Evolutionary conservation across 1,284 basidiomycete species (phyloP).

Genomic region (Vanrija sp.): DNA sequence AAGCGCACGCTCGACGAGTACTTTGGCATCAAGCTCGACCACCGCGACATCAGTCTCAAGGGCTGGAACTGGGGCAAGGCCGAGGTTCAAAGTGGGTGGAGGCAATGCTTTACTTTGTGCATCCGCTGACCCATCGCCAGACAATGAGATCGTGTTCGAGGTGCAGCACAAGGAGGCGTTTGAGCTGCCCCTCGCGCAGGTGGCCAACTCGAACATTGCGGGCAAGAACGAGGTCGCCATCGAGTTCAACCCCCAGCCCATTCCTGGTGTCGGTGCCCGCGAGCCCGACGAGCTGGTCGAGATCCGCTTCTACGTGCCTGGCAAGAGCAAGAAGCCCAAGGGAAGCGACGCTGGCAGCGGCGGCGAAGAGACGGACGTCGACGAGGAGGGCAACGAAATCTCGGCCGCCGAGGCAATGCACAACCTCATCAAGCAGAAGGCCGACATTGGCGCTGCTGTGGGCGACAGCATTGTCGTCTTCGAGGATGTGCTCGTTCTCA

Average conservation of each 20-base stretch:
- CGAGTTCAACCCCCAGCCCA: slow-evolving; percentile 68
- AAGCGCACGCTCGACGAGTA: slow-evolving; percentile 73
- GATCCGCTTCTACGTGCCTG: slow-evolving; percentile 94
- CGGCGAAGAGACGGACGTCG: slow-evolving; percentile 52
- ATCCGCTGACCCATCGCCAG: slow-evolving; percentile 51
- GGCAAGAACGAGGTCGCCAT: slow-evolving; percentile 95
- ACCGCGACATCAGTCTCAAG: slow-evolving; percentile 80
- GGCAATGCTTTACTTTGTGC: background rate
- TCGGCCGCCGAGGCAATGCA: slow-evolving; percentile 96
- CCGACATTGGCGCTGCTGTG: slow-evolving; percentile 86
- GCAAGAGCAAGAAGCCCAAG: slow-evolving; percentile 53
- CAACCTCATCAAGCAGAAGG: slow-evolving; percentile 92
- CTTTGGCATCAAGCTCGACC: slow-evolving; percentile 80
- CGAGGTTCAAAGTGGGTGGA: slow-evolving; percentile 76
- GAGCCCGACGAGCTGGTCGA: slow-evolving; percentile 82
- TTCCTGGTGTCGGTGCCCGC: slow-evolving; percentile 51
- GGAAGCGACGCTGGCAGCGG: slow-evolving; percentile 66
- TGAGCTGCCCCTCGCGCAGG: slow-evolving; percentile 79
- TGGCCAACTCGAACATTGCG: slow-evolving; percentile 97
- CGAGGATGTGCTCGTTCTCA: slow-evolving; percentile 93
- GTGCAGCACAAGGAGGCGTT: slow-evolving; percentile 89
- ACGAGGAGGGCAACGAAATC: slow-evolving; percentile 56
- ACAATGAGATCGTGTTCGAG: slow-evolving; percentile 82
- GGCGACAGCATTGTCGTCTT: slow-evolving; percentile 94
- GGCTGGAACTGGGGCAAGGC: slow-evolving; percentile 99